Conservation (phyloP, 768 basidiomycete genomes). For the Xerocomus potaroensis region DNA sequence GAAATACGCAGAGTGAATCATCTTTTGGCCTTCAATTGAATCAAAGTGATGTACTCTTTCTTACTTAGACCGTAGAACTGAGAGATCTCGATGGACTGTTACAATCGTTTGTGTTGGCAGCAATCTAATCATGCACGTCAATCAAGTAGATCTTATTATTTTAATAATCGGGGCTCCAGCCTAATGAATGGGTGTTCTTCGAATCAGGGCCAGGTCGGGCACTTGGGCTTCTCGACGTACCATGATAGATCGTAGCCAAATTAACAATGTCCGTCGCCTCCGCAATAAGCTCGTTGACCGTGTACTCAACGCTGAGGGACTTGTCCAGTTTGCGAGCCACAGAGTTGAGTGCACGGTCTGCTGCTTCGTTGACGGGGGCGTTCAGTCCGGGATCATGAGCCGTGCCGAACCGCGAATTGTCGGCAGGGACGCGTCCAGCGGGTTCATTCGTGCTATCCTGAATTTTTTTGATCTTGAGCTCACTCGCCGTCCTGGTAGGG, state of each 20-base stretch:
- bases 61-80: slow-evolving; percentile 7
- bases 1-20: slow-evolving; percentile 14
- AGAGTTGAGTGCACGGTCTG: slow-evolving; percentile 79
- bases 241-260: slow-evolving; percentile 72
- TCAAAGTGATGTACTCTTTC: slow-evolving; percentile 9
- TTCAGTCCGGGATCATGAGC: slow-evolving; percentile 59
- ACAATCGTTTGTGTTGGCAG: too few species aligned
- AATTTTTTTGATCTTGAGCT: slow-evolving; percentile 63
- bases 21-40: slow-evolving; percentile 10
- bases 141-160: not conserved
- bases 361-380: slow-evolving; percentile 75
- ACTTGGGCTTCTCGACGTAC: too few species aligned
- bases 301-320: slow-evolving; percentile 84
- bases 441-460: slow-evolving; percentile 41
- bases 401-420: slow-evolving; percentile 38
- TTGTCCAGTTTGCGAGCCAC: slow-evolving; percentile 83
- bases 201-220: not conserved
- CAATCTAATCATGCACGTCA: too few species aligned
- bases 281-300: slow-evolving; percentile 88
- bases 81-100: not conserved
- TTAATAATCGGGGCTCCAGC: slow-evolving; percentile 42
- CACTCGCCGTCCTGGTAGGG: slow-evolving; percentile 67
- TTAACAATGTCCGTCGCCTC: slow-evolving; percentile 78
- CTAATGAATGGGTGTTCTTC: slow-evolving; percentile 17
- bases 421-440: slow-evolving; percentile 19